These are phyloP conservation scores for Ceratobasidium sp. DNA, from an alignment of 1,284 basidiomycete genomes.

Conservation along the genomic window DNA sequence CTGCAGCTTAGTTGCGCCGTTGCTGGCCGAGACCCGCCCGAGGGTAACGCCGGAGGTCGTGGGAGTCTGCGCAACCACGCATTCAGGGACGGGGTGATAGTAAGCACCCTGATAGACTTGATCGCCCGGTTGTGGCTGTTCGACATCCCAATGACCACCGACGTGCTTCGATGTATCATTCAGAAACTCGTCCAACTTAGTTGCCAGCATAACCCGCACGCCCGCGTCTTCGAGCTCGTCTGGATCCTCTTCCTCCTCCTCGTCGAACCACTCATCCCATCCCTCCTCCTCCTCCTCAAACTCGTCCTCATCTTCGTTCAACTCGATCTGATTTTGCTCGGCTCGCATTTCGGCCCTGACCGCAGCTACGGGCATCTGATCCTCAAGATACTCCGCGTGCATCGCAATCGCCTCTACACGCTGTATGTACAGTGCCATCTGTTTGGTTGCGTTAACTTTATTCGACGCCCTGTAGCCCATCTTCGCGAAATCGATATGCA, in stretches of 20 bases:
- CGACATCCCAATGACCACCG: background rate
- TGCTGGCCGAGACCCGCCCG: background rate
- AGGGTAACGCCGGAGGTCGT: background rate
- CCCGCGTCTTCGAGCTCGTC: slow-evolving; percentile 1
- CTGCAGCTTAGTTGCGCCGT: slow-evolving; percentile 1
- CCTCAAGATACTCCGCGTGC: background rate
- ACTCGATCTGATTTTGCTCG: background rate
- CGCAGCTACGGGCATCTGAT: background rate
- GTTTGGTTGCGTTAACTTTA: too few species aligned
- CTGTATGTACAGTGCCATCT: slow-evolving; percentile 15
- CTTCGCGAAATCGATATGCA: slow-evolving; percentile 7
- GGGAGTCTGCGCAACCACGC: background rate
- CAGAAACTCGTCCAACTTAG: background rate
- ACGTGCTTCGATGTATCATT: background rate
- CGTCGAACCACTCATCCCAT: background rate
- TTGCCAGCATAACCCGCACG: background rate
- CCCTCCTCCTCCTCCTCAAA: background rate
- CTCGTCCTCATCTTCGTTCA: background rate
- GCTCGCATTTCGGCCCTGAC: background rate
- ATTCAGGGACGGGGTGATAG: background rate
- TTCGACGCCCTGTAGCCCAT: too few species aligned
- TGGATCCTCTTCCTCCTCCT: background rate
- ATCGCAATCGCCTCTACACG: slow-evolving; percentile 44
- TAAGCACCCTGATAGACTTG: background rate
- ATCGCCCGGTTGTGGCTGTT: background rate